A percentile compares a stretch with the other conserved stretches of the same genome.
Conservation (phyloP, 306 rosid species). For the Citrullus colocynthis region DNA sequence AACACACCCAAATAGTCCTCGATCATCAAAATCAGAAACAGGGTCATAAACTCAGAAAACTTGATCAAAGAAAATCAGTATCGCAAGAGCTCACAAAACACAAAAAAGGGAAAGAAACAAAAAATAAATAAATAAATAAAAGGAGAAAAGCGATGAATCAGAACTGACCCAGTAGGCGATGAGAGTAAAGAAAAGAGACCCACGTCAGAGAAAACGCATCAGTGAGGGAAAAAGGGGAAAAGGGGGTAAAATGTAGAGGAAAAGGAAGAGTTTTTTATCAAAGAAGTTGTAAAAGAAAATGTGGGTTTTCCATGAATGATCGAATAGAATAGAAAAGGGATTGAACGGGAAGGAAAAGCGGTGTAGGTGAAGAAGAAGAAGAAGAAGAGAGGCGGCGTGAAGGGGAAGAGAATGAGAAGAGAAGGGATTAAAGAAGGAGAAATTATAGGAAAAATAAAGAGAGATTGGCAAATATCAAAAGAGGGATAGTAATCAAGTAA, state of each 20-base stretch:
- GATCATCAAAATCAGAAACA: not conserved
- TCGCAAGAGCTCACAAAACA: not conserved
- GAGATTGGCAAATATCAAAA: conserved; percentile 4
- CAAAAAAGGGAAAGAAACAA: not conserved
- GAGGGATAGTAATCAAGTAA: not conserved
- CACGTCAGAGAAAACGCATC: conserved; percentile 6
- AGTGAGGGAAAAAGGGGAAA: conserved; percentile 4
- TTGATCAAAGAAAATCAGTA: not conserved
- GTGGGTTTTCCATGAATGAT: not conserved
- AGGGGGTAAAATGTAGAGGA: not conserved
- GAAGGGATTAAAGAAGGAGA: conserved; percentile 3
- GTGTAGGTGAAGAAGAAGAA: conserved; percentile 6
- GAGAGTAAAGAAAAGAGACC: not conserved
- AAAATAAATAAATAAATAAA: too few species aligned
- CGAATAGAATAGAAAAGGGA: not conserved
- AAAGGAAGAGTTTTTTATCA: not conserved
- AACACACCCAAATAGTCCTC: not conserved
- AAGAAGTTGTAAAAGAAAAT: not conserved
- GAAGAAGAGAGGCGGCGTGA: conserved; percentile 38
- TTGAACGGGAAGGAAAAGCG: not conserved
- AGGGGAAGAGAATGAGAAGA: conserved; percentile 18
- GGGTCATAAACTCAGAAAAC: not conserved
- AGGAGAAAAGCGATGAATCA: not conserved
- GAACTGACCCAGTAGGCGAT: not conserved
- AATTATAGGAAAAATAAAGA: conserved; percentile 3